Evolutionary conservation across 1,139 yeast genomes (phyloP), one percentile per base, ranked within the genome.

Genomic region (Arxiozyma slooffiae): DNA sequence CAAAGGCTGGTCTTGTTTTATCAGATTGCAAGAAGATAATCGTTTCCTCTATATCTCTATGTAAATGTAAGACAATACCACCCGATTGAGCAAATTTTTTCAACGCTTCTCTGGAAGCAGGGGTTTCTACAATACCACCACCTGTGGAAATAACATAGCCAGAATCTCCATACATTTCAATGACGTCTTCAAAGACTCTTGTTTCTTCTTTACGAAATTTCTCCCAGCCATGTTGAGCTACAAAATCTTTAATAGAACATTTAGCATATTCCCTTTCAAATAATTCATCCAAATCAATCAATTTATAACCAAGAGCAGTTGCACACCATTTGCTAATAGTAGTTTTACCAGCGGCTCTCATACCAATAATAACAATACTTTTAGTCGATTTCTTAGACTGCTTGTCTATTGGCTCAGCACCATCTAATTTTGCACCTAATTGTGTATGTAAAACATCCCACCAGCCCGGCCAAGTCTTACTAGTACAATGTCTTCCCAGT

Each of bases 401-500:
- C 8, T 66, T 41, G n/a, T 48, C 53, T 17, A 61, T 50, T 11
- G 69, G 68, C 60, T 85, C 95, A 60, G 73, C 75, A 23, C 98
- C 98, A 59, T 80, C 83, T 45, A 92, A 68, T 17, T 68, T 66
- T 38, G 79, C 83, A 34, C 81, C 78, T 62, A 92, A 80, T 53
- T 75, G 71, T 51, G 85, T 78, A 62, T 82, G 88, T 56, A 92
- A 74, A 47, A 84, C 77, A 69, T 92, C 99, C 98, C 98, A 92
- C 98, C 98, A 92, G 44, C 97, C 97, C 20, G 99, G 99, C 99
- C 99, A 92, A 0, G 99, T 92, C 72, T 92, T 92, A 53, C 94
- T 95, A 3, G 96, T 94, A 66, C 97, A 88, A 36, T 85, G 77
- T 70, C 97, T 81, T 66, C 90, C 97, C 59, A 84, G 80, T 53